Evolutionary conservation across 164 flowering plant genomes (phyloP).

Genomic region (Malania oleifera): DNA sequence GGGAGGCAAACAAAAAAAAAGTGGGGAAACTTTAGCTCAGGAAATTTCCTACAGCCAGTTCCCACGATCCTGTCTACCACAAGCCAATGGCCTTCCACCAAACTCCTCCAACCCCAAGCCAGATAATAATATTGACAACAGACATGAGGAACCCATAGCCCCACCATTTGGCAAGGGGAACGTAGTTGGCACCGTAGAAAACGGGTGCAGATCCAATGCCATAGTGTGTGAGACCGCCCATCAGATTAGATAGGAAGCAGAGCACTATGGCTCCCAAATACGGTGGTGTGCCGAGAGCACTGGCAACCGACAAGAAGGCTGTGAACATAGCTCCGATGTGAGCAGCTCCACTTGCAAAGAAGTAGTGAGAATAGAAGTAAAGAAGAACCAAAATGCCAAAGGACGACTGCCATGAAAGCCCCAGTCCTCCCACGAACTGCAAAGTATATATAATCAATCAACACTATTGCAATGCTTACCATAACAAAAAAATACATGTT

Average conservation of each 20-base stretch:
- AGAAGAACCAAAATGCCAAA: conserved; percentile 86
- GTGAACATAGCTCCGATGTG: conserved; percentile 98
- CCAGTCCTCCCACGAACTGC: conserved; percentile 95
- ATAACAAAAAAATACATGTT: no score
- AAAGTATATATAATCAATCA: no score
- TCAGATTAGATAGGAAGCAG: conserved; percentile 80
- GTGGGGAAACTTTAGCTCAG: no score
- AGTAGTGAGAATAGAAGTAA: conserved; percentile 92
- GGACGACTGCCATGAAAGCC: conserved; percentile 84
- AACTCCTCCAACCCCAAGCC: conserved; percentile 85
- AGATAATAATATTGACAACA: conserved; percentile 70
- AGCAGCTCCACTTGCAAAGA: conserved; percentile 97
- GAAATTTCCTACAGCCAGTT: not conserved
- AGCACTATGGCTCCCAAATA: conserved; percentile 78
- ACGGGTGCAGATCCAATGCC: conserved; percentile 97
- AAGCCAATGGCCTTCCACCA: conserved; percentile 94
- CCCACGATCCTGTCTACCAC: conserved; percentile 56
- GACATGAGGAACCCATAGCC: conserved; percentile 86
- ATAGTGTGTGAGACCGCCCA: conserved; percentile 91
- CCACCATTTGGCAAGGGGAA: conserved; percentile 84
- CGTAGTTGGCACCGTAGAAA: conserved; percentile 85
- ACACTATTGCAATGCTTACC: no score
- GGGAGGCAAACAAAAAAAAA: no score
- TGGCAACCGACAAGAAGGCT: conserved; percentile 84
- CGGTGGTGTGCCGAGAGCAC: conserved; percentile 87